Evolutionary conservation across 495 filamentous ascomycete species (phyloP), one percentile per base, ranked within the genome.

Genomic region (Penicillium coprophilum): DNA sequence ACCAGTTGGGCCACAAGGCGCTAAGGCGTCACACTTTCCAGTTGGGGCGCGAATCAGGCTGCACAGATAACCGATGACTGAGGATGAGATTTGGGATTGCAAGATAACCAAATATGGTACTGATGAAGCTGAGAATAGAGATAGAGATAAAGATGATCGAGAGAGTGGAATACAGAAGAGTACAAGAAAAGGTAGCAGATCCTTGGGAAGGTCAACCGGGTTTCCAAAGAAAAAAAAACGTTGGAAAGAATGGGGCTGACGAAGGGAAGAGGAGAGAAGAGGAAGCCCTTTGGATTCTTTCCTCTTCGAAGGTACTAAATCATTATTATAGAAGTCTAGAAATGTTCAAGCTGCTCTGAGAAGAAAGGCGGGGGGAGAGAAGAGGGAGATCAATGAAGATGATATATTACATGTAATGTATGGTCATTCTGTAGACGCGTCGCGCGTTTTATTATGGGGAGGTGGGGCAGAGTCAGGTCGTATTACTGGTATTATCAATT

Each of bases 381-480:
- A 38, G 44, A 40, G 59, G 65, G 62, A 57, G 62, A 65, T 60
- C 58, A 57, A 63, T 57, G 53, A 51, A 61, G 40, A n/a, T 1
- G 17, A 10, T 7, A 34, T 13, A 34, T 55, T 64, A 66, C 64
- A 0, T 1, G 63, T 63, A 21, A 54, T 23, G 62, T 70, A 71
- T 72, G 63, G 72, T 73, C 66, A 58, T 15, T 9, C 55, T 59
- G 53, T 61, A 53, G 23, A 48, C 65, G 61, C 64, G 64, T 68
- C 63, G 63, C 71, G 72, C 70, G 72, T 72, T 43, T 49, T 60
- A 30, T 13, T 60, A 63, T 58, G 24, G 8, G 8, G 15, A 11
- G 6, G 13, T 12, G 51, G 45, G 44, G 19, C 11, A 21, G 13
- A 12, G 23, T 1, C 0, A 4, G 41, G 6, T 34, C 8, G 39